phyloP scores from a whole-genome alignment of 2,329 filamentous ascomycete genomes.

The Didymella keratinophila region DNA sequence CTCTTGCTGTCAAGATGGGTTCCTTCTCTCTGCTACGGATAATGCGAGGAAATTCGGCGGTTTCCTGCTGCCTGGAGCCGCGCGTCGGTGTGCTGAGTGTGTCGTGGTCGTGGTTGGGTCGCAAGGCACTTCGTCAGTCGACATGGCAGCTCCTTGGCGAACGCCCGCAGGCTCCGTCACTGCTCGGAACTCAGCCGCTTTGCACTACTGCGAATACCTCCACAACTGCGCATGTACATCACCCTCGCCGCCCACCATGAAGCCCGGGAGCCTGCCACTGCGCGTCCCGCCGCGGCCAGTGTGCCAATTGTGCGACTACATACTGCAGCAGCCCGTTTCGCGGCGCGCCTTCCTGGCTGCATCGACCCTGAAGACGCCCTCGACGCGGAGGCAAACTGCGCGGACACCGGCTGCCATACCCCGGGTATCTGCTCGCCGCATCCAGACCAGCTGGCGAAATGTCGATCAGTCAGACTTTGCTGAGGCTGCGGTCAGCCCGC shows the following conservation, averaged over 20 bases:
- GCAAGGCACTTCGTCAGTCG: slow-evolving; percentile 16
- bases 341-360: slow-evolving; percentile 41
- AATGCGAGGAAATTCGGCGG: slow-evolving; percentile 2
- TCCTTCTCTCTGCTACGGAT: background rate
- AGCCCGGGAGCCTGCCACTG: slow-evolving; percentile 37
- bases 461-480: slow-evolving; percentile 24
- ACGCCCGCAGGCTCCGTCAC: slow-evolving; percentile 13
- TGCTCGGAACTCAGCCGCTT: slow-evolving; percentile 5
- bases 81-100: slow-evolving; percentile 25
- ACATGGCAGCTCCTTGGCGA: slow-evolving; percentile 15
- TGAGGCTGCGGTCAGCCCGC: slow-evolving; percentile 19
- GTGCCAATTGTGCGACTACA: slow-evolving; percentile 47
- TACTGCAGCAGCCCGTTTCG: slow-evolving; percentile 38
- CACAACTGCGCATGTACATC: background rate
- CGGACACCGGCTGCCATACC: slow-evolving; percentile 28
- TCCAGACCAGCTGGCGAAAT: slow-evolving; percentile 30
- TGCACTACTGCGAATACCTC: background rate
- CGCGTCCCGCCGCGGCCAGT: slow-evolving; percentile 41
- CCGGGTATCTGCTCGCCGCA: slow-evolving; percentile 28
- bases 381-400: slow-evolving; percentile 35
- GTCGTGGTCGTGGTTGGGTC: slow-evolving; percentile 30
- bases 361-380: slow-evolving; percentile 35
- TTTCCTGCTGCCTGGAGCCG: slow-evolving; percentile 28
- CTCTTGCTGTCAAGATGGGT: background rate
- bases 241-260: slow-evolving; percentile 34